phyloP scores from a whole-genome alignment of 2,329 filamentous ascomycete genomes.

The Arachnomyces sp. region DNA sequence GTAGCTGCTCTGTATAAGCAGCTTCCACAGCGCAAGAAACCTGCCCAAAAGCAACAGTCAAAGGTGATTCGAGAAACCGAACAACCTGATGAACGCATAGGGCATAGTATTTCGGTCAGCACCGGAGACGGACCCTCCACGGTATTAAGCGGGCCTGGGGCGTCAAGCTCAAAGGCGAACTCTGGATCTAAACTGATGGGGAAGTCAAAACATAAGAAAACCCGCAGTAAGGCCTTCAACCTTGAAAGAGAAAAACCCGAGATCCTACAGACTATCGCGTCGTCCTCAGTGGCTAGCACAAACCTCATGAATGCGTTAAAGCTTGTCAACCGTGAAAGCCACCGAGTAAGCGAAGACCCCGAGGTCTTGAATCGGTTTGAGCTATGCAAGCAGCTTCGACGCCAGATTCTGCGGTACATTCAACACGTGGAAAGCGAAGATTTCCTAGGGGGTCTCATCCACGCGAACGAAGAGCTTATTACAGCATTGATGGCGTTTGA shows the following conservation, averaged over 20 bases:
- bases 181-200: constrained; percentile 30
- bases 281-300: constrained; percentile 80
- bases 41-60: constrained; percentile 66
- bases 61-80: constrained; percentile 77
- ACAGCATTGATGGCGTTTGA: constrained; percentile 89
- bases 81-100: constrained; percentile 30
- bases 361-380: constrained; percentile 72
- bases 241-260: constrained; percentile 78
- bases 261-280: constrained; percentile 82
- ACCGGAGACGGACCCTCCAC: constrained; percentile 30
- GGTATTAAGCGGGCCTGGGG: constrained; percentile 25
- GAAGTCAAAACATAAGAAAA: constrained; percentile 50
- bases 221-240: constrained; percentile 57
- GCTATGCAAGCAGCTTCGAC: constrained; percentile 71
- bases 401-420: constrained; percentile 84
- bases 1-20: constrained; percentile 72
- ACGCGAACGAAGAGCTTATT: constrained; percentile 94
- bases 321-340: constrained; percentile 78
- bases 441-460: constrained; percentile 81
- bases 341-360: constrained; percentile 78
- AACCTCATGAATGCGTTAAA: constrained; percentile 82
- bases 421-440: constrained; percentile 85
- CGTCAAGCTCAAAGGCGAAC: constrained; percentile 31
- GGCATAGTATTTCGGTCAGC: constrained; percentile 32
- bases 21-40: constrained; percentile 59